phyloP scores from a whole-genome alignment of 1,284 basidiomycete genomes.

The Melampsora larici-populina region DNA sequence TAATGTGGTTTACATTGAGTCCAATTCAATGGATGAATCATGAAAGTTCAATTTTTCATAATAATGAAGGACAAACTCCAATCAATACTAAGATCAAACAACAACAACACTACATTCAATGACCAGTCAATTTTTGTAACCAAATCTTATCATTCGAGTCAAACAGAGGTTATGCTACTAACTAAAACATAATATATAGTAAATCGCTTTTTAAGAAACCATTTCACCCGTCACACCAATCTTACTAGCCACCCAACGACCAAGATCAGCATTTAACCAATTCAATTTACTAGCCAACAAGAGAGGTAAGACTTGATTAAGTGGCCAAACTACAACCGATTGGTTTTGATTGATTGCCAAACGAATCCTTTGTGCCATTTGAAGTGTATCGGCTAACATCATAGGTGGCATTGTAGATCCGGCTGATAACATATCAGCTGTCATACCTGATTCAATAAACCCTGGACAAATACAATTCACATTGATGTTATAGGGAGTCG shows the following conservation, averaged over 20 bases:
- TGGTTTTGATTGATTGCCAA: conserved; percentile 19
- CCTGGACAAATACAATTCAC: conserved; percentile 41
- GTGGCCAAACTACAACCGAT: conserved; percentile 29
- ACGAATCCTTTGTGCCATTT: conserved; percentile 36
- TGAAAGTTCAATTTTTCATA: no score
- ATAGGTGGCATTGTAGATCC: conserved; percentile 32
- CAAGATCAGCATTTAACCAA: conserved; percentile 32
- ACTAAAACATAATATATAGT: not conserved
- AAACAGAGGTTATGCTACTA: no score
- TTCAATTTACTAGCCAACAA: conserved; percentile 23
- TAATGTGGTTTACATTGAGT: no score
- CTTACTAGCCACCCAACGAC: conserved; percentile 37
- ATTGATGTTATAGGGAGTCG: conserved; percentile 18
- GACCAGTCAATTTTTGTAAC: no score
- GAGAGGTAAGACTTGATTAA: conserved; percentile 31
- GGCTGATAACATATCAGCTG: conserved; percentile 24
- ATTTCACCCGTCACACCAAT: conserved; percentile 34
- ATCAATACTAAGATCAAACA: no score
- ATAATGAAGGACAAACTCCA: no score
- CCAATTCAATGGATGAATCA: no score
- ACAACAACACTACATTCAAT: no score
- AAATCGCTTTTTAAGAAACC: conserved; percentile 23
- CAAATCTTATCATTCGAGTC: no score
- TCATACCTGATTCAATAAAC: conserved; percentile 40
- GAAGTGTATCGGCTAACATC: conserved; percentile 9